Base-by-base conservation (phyloP, 2,329 filamentous ascomycete species). In the Exophiala xenobiotica region DNA sequence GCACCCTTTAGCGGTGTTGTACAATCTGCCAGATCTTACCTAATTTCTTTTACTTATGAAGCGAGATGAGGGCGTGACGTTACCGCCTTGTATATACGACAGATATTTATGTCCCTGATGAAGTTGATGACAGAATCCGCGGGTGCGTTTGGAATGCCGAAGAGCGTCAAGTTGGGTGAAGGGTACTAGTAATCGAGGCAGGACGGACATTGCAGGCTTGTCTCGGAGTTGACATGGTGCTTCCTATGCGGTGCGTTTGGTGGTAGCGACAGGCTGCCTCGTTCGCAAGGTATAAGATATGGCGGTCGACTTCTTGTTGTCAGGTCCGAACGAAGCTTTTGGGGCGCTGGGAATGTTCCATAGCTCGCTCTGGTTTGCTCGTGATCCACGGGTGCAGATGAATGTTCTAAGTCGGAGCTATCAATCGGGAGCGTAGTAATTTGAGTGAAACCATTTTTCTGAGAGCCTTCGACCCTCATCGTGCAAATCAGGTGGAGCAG, bases 61-160 rank as follows among this genome's bases (percentile, higher is more conserved):
- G 43, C 38, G 39, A 51, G 11, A 40, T 29, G 14, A 14, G 31
- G 49, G 49, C 49, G 53, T 52, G 49, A 51, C 49, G 53, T 51
- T 46, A 49, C 49, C 48, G 53, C 53, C 48, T 41, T 52, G 48
- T 55, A 52, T 49, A 55, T 50, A 47, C 18, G 46, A 49, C 23
- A 33, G 31, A 47, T 51, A 41, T 39, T 46, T 37, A 43, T 40
- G 38, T 48, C 37, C 35, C 33, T 47, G 49, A 24, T 50, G 42
- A 54, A 43, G 51, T 41, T 47, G 43, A 54, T 37, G 51, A 50
- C 24, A 14, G 43, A 42, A 48, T 46, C 37, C 20, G 7, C n/a
- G 35, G 41, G 41, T 23, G 46, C 39, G n/a, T 54, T 41, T 40
- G 38, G 9, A 14, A 23, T 6, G 14, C 20, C 4, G n/a, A 40